Evolutionary conservation across 2,329 filamentous ascomycete genomes (phyloP).

Genomic region (Chaetomium olivaceum): DNA sequence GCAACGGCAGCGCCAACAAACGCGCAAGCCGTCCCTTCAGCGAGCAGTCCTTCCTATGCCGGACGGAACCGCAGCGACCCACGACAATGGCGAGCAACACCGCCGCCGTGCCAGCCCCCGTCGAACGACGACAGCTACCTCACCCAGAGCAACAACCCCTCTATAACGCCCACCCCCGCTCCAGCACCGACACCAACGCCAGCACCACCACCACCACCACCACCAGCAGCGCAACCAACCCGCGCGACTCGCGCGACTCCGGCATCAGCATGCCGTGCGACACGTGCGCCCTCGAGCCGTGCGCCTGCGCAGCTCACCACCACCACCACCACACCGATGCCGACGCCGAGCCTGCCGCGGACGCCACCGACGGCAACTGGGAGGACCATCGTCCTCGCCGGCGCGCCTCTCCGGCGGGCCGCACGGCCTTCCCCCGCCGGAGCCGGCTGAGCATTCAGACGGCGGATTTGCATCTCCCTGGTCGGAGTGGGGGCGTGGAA

Average conservation of each 20-base stretch:
- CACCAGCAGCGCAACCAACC: not conserved
- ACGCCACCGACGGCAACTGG: not conserved
- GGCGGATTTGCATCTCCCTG: not conserved
- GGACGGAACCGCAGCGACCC: not conserved
- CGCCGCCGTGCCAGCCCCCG: not conserved
- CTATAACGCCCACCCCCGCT: not conserved
- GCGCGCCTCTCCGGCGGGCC: too few species aligned
- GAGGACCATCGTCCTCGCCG: too few species aligned
- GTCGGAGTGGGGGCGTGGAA: not conserved
- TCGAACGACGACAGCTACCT: not conserved
- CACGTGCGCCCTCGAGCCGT: conserved; percentile 15
- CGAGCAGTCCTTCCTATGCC: not conserved
- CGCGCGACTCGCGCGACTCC: conserved; percentile 28
- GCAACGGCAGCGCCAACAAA: not conserved
- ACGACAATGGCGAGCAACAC: not conserved
- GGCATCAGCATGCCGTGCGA: conserved; percentile 29
- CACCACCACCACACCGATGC: too few species aligned
- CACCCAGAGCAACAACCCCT: too few species aligned
- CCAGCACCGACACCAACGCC: not conserved
- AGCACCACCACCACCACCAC: not conserved
- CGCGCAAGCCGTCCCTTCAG: not conserved
- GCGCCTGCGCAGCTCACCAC: not conserved
- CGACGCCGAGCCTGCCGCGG: too few species aligned
- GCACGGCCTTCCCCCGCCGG: not conserved
- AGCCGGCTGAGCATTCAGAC: conserved; percentile 20